Base-by-base conservation (phyloP, 768 basidiomycete species). In the Clitopilus hobsonii region DNA sequence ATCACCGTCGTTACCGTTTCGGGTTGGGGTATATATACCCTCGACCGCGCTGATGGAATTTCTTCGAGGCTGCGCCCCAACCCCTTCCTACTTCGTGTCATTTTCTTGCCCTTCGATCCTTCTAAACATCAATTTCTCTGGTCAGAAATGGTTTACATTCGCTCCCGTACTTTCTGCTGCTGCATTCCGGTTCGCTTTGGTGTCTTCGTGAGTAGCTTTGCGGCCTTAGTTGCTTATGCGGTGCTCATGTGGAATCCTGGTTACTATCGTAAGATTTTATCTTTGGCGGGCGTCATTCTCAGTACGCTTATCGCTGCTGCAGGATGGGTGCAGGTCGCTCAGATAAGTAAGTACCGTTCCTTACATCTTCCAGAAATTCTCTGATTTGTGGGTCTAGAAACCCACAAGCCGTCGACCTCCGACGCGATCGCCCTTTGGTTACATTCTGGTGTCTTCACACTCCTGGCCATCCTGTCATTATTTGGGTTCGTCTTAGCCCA, bases 101-200 rank as follows among this genome's bases (percentile, higher is more conserved):
- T 63, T 54, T 51, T 51, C 58, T 61, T 58, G 45, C 58, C 54
- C 49, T 56, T 28, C 26, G 41, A 36, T 48, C 47, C n/a, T 55
- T 57, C 23, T 41, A 52, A 53, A 56, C 58, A 60, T 59, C 51
- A 54, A 59, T 54, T 53, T 45, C 63, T 59, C 65, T 67, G 64
- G 64, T 62, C 63, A 60, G 74, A 68, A 55, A 81, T 82, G 80
- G 71, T 60, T 59, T 73, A 77, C 70, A 73, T 80, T 61, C 79
- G 75, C 56, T 76, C 79, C 18, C 78, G 77, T 59, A 82, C 71
- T 62, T 85, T 85, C 67, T 84, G 81, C 68, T 83, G 79, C 69
- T 85, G 82, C 70, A 74, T 85, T 63, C 85, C 83, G 25, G 84
- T 85, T 65, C 77, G 84, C 61, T 72, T 83, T 53, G 83, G 84